Evolutionary conservation across 2,329 filamentous ascomycete species (phyloP), one percentile per base, ranked within the genome.

Genomic region (Fusarium kyushuense): DNA sequence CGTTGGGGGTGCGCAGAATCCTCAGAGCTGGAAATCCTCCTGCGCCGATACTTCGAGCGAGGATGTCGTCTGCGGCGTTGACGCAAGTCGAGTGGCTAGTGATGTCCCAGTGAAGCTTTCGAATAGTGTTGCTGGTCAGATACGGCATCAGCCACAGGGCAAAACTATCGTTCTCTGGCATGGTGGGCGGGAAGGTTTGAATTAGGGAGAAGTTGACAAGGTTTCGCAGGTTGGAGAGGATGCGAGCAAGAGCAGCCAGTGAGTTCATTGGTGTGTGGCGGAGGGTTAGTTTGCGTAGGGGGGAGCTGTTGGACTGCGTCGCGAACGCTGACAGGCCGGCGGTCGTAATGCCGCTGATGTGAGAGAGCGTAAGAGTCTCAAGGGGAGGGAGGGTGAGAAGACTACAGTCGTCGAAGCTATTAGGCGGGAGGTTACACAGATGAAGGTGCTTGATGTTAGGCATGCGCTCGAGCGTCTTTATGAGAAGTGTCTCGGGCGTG

Each of bases 21-120:
- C 80, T 81, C 12, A 94, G 82, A 1, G 79, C 76, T 0, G 92
- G 91, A 72, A 94, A 92, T 0, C 87, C 88, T 6, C 80, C 80
- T 2, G 85, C 83, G 7, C 78, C 77, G 67, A 94, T 91, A 71
- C 88, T 88, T 59, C 83, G 82, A 2, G 90, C 87, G 10, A 94
- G 82, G 46, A 91, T 86, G 7, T 84, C 82, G 51, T 91, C 89
- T 2, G 90, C 87, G 6, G 78, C 72, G 47, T 81, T 84, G 46
- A 80, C 76, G 23, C 78, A 75, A 19, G 80, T 76, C 14, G 81
- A 80, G 35, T 83, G 80, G 40, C 83, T 80, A 29, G 87, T 85
- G 27, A 92, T 84, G 71, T 90, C 88, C 89, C 89, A 91, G 76
- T 90, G 88, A 6, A 91, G 79, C 51, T 79, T 82, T 25, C 78